phyloP scores from a whole-genome alignment of 169 alveolate genomes.

The Eimeria sp. region DNA sequence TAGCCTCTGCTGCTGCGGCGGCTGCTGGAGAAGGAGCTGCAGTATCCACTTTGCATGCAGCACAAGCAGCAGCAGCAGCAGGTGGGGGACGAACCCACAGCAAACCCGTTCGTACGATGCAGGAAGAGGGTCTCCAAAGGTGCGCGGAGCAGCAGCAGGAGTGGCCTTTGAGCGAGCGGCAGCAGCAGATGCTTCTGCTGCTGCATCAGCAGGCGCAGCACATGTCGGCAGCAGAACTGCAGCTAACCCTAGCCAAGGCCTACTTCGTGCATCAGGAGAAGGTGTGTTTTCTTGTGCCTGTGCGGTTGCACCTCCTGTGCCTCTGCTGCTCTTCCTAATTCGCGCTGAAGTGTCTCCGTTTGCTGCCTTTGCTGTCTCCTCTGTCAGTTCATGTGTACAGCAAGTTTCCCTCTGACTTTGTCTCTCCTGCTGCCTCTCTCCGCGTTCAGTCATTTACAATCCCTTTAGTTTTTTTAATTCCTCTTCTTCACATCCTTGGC shows the following conservation, averaged over 20 bases:
- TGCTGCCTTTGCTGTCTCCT: background rate
- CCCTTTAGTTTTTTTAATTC: no score
- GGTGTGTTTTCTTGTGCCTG: conserved; percentile 15
- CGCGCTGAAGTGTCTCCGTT: background rate
- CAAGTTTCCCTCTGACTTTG: background rate
- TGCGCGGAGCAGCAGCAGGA: conserved; percentile 45
- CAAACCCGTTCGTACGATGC: conserved; percentile 22
- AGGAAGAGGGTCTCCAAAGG: conserved; percentile 44
- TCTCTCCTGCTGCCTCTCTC: background rate
- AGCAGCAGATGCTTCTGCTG: conserved; percentile 46
- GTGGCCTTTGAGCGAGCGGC: conserved; percentile 19
- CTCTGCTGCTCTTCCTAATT: background rate
- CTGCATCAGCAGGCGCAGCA: conserved; percentile 23
- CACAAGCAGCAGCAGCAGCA: conserved; percentile 52
- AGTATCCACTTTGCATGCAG: background rate
- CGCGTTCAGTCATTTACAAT: no score
- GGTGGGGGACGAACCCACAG: conserved; percentile 19
- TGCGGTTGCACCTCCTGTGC: conserved; percentile 1
- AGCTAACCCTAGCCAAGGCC: conserved; percentile 12
- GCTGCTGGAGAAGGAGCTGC: conserved; percentile 41
- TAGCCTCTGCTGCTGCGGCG: conserved; percentile 41
- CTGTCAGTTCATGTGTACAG: no score
- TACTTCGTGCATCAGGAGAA: conserved; percentile 21
- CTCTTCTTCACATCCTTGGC: no score
- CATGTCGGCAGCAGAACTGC: conserved; percentile 1